Percentiles rank a stretch among this genome's conserved stretches.
phyloP scores from a whole-genome alignment of 2,329 filamentous ascomycete genomes.

The Colletotrichum noveboracense region DNA sequence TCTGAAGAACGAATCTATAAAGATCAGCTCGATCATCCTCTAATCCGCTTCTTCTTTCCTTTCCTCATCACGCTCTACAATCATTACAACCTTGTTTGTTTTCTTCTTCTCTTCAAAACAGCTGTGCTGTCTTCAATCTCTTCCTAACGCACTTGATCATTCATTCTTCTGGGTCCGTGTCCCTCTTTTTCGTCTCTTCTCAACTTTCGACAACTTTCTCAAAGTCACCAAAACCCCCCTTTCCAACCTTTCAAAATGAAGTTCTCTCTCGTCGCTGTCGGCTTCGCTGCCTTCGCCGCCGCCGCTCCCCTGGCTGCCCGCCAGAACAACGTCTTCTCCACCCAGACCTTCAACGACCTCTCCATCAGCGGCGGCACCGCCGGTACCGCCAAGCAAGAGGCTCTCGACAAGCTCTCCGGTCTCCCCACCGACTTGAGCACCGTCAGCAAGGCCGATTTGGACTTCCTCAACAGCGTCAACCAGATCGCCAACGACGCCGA shows the following conservation, averaged over 20 bases:
- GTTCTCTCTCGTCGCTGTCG: slow-evolving; percentile 35
- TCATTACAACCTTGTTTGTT: slow-evolving; percentile 7
- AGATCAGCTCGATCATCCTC: slow-evolving; percentile 16
- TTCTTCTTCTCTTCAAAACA: slow-evolving; percentile 14
- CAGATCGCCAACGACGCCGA: slow-evolving; percentile 59
- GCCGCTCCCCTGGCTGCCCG: slow-evolving; percentile 33
- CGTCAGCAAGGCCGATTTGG: slow-evolving; percentile 51
- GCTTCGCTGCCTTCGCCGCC: slow-evolving; percentile 29
- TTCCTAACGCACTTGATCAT: slow-evolving; percentile 17
- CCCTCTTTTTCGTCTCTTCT: slow-evolving; percentile 1
- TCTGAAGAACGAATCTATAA: slow-evolving; percentile 14
- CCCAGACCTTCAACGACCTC: slow-evolving; percentile 46
- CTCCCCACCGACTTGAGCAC: slow-evolving; percentile 45
- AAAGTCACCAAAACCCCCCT: neutral
- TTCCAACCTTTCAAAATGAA: slow-evolving; percentile 31
- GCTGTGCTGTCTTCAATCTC: slow-evolving; percentile 21
- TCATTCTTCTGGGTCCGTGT: slow-evolving; percentile 21
- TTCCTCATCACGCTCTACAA: slow-evolving; percentile 18
- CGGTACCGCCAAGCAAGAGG: slow-evolving; percentile 49
- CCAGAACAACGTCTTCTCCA: slow-evolving; percentile 33
- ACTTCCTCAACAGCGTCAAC: slow-evolving; percentile 56
- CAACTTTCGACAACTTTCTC: neutral
- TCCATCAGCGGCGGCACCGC: slow-evolving; percentile 52
- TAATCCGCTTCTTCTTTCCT: neutral
- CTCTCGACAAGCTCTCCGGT: slow-evolving; percentile 41